These are phyloP conservation scores for Hirschfeldia incana DNA, from an alignment of 345 rosid species.

Conservation along the genomic window DNA sequence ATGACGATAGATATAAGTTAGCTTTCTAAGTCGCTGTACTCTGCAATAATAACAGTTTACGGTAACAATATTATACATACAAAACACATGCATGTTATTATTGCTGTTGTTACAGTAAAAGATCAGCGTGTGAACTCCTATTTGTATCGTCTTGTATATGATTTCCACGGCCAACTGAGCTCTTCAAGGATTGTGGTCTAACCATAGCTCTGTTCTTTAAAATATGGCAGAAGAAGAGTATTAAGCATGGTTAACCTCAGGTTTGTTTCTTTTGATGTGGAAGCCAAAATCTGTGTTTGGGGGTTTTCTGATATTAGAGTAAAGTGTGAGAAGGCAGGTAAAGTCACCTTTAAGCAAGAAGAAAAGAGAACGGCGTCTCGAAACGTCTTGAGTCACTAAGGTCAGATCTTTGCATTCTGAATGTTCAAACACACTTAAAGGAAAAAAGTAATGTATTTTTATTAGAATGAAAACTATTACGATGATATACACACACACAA, in stretches of 20 bases:
- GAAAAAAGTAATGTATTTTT: background rate
- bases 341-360: slow-evolving; percentile 86
- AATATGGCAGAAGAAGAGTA: too few relatives aligned
- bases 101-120: too few relatives aligned
- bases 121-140: too few relatives aligned
- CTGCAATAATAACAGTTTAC: too few relatives aligned
- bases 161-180: too few relatives aligned
- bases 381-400: slow-evolving; percentile 54
- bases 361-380: slow-evolving; percentile 78
- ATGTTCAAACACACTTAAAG: slow-evolving; percentile 16
- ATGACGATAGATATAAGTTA: too few relatives aligned
- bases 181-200: too few relatives aligned
- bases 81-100: too few relatives aligned
- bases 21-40: too few relatives aligned
- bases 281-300: slow-evolving; percentile 63
- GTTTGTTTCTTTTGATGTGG: slow-evolving; percentile 66
- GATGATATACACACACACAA: background rate
- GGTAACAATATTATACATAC: too few relatives aligned
- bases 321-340: slow-evolving; percentile 85
- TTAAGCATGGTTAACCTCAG: slow-evolving; percentile 21
- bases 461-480: slow-evolving; percentile 15
- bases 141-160: too few relatives aligned
- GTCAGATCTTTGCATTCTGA: slow-evolving; percentile 64
- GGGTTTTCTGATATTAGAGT: slow-evolving; percentile 77
- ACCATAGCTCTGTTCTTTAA: too few relatives aligned